Evolutionary conservation across 306 rosid species (phyloP).

Genomic region (Lathyrus sativus): DNA sequence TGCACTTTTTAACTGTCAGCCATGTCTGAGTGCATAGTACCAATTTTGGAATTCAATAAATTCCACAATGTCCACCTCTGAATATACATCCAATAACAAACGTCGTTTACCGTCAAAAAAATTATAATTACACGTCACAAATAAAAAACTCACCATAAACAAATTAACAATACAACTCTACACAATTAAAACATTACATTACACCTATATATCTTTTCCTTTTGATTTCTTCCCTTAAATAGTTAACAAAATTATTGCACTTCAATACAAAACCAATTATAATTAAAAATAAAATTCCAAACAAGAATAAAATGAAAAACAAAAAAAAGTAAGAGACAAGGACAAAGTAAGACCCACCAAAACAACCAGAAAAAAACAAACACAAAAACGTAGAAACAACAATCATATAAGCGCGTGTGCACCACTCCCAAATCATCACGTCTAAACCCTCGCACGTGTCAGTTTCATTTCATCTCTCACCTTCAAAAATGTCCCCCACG

Average conservation of each 20-base stretch:
- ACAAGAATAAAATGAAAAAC: not conserved
- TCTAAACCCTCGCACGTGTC: conserved; percentile 50
- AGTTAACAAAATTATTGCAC: not conserved
- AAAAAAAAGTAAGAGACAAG: conserved; percentile 41
- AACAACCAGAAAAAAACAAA: conserved; percentile 45
- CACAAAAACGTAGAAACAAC: conserved; percentile 12
- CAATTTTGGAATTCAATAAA: conserved; percentile 2
- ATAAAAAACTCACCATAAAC: not conserved
- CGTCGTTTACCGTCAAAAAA: not conserved
- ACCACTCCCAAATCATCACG: conserved; percentile 60
- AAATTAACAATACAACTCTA: not conserved
- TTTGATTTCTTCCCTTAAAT: not conserved
- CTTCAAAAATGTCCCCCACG: conserved; percentile 46
- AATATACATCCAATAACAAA: not conserved
- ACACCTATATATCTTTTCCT: not conserved
- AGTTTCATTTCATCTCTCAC: conserved; percentile 28
- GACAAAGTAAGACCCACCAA: conserved; percentile 60
- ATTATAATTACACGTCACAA: not conserved
- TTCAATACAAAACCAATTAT: not conserved
- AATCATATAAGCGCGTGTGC: conserved; percentile 42
- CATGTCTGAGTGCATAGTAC: not conserved
- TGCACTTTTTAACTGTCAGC: conserved; percentile 1
- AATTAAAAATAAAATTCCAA: not conserved
- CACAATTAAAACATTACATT: not conserved
- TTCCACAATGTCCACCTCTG: not conserved